Evolutionary conservation across 345 rosid genomes (phyloP).

Genomic region (Syzygium jambos): DNA sequence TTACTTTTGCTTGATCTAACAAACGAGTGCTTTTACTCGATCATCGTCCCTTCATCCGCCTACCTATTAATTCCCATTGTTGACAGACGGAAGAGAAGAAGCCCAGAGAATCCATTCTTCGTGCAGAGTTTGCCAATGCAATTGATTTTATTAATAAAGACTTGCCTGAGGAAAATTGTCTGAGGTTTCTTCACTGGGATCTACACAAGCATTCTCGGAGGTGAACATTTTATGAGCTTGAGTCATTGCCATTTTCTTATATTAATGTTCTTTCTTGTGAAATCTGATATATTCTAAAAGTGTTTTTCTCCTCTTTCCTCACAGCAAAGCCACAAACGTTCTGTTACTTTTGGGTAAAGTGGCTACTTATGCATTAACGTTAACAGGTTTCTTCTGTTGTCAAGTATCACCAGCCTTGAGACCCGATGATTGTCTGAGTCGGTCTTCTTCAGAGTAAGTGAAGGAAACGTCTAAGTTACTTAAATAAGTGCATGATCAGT

Average conservation of each 20-base stretch:
- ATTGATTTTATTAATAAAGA: constrained; percentile 83
- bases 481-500: neutral
- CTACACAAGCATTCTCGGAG: constrained; percentile 78
- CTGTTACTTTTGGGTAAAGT: constrained; percentile 77
- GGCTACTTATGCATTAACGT: constrained; percentile 61
- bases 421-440: constrained; percentile 34
- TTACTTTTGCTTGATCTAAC: neutral
- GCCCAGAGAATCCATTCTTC: constrained; percentile 93
- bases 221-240: constrained; percentile 25
- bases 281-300: neutral
- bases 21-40: neutral
- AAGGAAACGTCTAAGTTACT: neutral
- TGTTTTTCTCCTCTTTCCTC: constrained; percentile 5
- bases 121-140: constrained; percentile 95
- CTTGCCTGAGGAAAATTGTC: constrained; percentile 64
- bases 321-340: constrained; percentile 79
- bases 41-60: neutral
- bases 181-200: constrained; percentile 89
- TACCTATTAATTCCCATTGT: constrained; percentile 1
- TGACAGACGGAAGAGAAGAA: constrained; percentile 56
- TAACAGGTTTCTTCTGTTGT: constrained; percentile 87
- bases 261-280: neutral
- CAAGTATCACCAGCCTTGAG: constrained; percentile 60
- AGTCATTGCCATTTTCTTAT: neutral
- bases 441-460: constrained; percentile 61